Base-by-base conservation (phyloP, 306 rosid genomes). In the Sphenostylis stenocarpa region DNA sequence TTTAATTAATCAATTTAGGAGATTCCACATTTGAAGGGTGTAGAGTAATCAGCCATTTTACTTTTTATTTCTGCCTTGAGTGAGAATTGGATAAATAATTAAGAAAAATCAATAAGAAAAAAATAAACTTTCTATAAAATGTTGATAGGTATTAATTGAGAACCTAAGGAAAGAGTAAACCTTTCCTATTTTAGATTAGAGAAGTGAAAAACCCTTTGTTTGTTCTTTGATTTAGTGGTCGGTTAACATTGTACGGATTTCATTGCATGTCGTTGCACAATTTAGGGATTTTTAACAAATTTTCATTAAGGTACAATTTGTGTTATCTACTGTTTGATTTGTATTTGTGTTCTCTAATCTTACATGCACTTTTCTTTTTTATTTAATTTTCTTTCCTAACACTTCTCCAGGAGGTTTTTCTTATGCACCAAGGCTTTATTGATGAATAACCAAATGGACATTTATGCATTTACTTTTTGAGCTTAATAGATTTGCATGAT, bases 311-410 rank as follows among this genome's bases (percentile, higher is more conserved):
- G 47, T 12, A 41, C 47, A 9, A 0, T 39, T 39, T 39, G 4
- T 31, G 47, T 41, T 12, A 41, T 41, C 12, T 0, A 4, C 15
- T 41, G 3, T 11, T 11, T 41, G 16, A 3, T 11, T 41, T 2
- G 1, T 3, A 41, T 12, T 12, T 41, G 47, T 41, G 43, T 9
- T 8, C 3, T 38, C 13, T 31, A 4, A 31, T 31, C 4, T 77
- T 64, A 39, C 52, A 31, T 76, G 26, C 55, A 15, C n/a, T 64
- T 36, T 53, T 64, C 60, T 56, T n/a, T n/a, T n/a, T n/a, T n/a
- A n/a, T n/a, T n/a, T n/a, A n/a, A n/a, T n/a, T n/a, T n/a, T n/a
- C n/a, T n/a, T 41, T 72, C 31, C 56, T 75, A 10, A n/a, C 23
- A 9, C 6, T 17, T 31, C 3, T 51, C 19, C 26, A 19, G 19